Base-by-base conservation (phyloP, 1,139 yeast genomes). In the Debaryomycetaceae sp. region DNA sequence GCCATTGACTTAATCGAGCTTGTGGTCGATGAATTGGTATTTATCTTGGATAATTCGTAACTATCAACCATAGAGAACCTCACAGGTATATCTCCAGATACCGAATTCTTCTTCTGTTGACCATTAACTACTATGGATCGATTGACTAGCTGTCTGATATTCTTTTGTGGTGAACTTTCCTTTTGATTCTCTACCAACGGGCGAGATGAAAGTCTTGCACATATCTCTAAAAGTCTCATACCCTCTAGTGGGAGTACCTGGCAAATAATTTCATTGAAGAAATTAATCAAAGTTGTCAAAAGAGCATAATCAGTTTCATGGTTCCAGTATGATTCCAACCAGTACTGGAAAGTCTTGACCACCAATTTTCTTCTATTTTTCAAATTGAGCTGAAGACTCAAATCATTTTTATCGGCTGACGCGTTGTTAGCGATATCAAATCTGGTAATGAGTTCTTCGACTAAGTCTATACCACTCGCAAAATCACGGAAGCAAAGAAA, bases 281-380 rank as follows among this genome's bases (percentile, higher is more conserved):
- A 85, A 57, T 85, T 85, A 36, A 87, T 73, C 56, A 89, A 66
- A 0, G 89, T 83, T 8, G 93, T 81, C 40, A 90, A 64, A 33
- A 83, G 70, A 23, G 65, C 68, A 49, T 76, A 78, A 58, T 89
- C 97, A 11, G 68, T 56, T 33, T 77, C 74, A 45, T 75, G 79
- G 53, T 81, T 79, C 97, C 97, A 91, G 59, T 85, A 89, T 43
- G 93, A 84, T 62, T 88, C 95, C 63, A 90, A 66, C 98, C 98
- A 91, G 42, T 82, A 69, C 57, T 81, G 86, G 56, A 89, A 81
- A 63, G 86, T 72, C 53, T 78, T 80, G 51, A 84, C 81, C 37
- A 88, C 81, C 44, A 84, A 66, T 48, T 82, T 78, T 56, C 95
- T 72, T 59, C 95, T 75, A 52, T 76, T 81, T 55, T 83, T 81